Evolutionary conservation across 306 rosid species (phyloP), one percentile per base, ranked within the genome.

Genomic region (Lablab purpureus): DNA sequence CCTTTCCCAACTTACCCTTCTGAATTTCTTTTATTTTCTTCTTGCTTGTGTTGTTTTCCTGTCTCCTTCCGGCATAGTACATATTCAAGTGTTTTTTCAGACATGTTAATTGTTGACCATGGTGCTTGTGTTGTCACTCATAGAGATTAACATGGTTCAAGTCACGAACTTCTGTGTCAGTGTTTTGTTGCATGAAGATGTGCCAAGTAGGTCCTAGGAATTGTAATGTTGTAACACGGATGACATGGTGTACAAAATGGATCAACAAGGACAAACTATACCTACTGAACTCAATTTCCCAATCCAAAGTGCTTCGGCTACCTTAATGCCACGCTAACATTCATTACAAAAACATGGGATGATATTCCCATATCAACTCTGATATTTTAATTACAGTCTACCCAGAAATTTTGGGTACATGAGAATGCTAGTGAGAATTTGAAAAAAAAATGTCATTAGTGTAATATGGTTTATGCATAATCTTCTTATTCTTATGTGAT

Each of bases 11-110:
- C 75, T 47, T 6, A 19, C 73, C 73, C 52, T 50, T 19, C 25
- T 69, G 47, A 60, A 12, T 75, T 40, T 76, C 45, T 76, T 46
- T 50, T 56, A 25, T 66, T 28, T 76, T 75, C 10, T 27, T 25
- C 14, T 68, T 46, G 19, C 58, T 74, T 68, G 59, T 63, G 56
- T 50, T 45, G n/a, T 63, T 70, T 76, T 41, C 8, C 9, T 47
- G 4, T 34, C 75, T 47, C 81, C 76, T 81, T 25, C 37, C 3
- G 15, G 55, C 51, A 74, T 49, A 18, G 66, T 59, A 13, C 41
- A 76, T 76, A 19, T 12, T 67, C 36, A 75, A 75, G 66, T 59
- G 73, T 41, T 49, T 68, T 19, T 60, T 7, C 1, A 43, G 6
- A 47, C 56, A 56, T 63, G 69, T 32, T 63, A 63, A 7, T 59